Evolutionary conservation across 2,329 filamentous ascomycete species (phyloP).

Genomic region (Blastomyces emzantsi): DNA sequence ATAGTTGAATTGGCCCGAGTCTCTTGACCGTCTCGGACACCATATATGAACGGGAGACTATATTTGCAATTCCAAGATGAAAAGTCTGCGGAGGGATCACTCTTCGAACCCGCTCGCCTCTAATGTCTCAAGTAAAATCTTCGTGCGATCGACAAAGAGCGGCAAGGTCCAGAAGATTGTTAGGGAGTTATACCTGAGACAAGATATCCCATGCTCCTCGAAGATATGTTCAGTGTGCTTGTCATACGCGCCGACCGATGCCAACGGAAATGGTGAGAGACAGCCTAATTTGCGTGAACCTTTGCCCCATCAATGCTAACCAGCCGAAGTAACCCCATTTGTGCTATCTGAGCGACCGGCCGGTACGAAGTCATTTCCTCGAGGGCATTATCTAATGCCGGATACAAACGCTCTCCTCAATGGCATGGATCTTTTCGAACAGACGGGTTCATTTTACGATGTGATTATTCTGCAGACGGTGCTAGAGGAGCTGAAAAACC

Average conservation of each 20-base stretch:
- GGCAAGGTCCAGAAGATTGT: constrained; percentile 99
- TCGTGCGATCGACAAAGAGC: constrained; percentile 85
- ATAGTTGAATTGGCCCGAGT: not conserved
- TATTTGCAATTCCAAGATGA: constrained; percentile 38
- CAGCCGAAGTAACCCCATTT: constrained; percentile 59
- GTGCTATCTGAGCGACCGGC: constrained; percentile 83
- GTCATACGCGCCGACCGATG: constrained; percentile 65
- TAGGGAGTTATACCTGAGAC: constrained; percentile 86
- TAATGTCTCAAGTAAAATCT: constrained; percentile 90
- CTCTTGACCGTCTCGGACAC: not conserved
- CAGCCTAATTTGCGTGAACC: too few species aligned
- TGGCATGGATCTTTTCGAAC: constrained; percentile 95
- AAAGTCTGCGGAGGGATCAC: constrained; percentile 52
- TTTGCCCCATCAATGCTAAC: not conserved
- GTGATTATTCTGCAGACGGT: constrained; percentile 96
- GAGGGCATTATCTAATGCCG: constrained; percentile 88
- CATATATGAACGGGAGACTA: constrained; percentile 5
- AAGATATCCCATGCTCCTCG: constrained; percentile 96
- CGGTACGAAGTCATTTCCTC: constrained; percentile 69
- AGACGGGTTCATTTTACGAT: constrained; percentile 84
- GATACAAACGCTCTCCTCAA: constrained; percentile 94
- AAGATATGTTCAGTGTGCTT: constrained; percentile 73
- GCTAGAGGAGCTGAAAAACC: constrained; percentile 88
- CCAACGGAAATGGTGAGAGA: constrained; percentile 60
- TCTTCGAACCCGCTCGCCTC: constrained; percentile 48